Evolutionary conservation across 345 rosid genomes (phyloP), one percentile per base, ranked within the genome.

Genomic region (Dovyalis caffra): DNA sequence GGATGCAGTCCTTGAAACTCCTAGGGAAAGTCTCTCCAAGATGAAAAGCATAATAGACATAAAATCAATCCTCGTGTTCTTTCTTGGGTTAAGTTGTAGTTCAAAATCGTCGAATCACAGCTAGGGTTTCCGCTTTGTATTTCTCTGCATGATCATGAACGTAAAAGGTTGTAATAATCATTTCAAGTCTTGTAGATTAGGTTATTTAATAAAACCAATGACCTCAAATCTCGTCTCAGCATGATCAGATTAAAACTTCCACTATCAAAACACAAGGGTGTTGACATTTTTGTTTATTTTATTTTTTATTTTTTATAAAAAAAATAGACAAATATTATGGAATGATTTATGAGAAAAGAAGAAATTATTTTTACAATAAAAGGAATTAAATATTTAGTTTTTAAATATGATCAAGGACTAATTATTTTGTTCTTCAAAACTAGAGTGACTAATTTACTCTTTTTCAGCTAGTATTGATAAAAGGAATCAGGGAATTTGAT

Each of bases 1-100:
- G 83, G 71, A 85, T 69, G 91, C 91, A 12, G 97, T 89, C 76
- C 86, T 80, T 64, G n/a, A 74, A 88, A 6, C 87, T 90, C 76
- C 37, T 90, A 32, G 71, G n/a, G 40, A 9, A 69, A 56, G 66
- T 58, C 72, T 7, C 49, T 2, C 29, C 66, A n/a, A 29, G 51
- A 77, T 63, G 61, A 49, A 60, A 67, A 65, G 37, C 20, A 32
- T 16, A n/a, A n/a, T n/a, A 6, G 23, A 51, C 0, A 69, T n/a
- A 26, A n/a, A 20, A 69, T 35, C 35, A 33, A 20, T 10, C 7
- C 31, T 32, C 14, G n/a, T 33, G 29, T 16, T 56, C n/a, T n/a
- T n/a, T n/a, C n/a, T n/a, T n/a, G 18, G 58, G 18, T 32, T 5
- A 20, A 16, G 45, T n/a, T 67, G 60, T 6, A 15, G 40, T 23